Evolutionary conservation across 345 rosid species (phyloP).

Genomic region (Noccaea caerulescens): DNA sequence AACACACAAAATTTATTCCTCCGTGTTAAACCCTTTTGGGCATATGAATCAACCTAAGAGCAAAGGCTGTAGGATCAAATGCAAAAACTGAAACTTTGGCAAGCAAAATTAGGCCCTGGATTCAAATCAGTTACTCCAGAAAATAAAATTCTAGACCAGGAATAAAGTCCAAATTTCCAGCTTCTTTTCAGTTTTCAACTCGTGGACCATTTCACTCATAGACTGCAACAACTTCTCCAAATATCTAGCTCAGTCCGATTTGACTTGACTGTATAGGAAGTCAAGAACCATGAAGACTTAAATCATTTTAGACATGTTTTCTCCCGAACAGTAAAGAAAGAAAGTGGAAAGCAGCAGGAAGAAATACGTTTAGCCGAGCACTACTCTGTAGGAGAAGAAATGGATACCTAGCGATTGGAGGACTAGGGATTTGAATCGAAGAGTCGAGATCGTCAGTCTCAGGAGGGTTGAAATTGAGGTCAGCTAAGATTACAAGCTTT

Average conservation of each 20-base stretch:
- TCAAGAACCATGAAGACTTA: too few relatives aligned
- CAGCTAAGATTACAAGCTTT: slow-evolving; percentile 76
- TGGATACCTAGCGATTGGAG: slow-evolving; percentile 54
- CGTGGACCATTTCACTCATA: too few relatives aligned
- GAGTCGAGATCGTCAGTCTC: slow-evolving; percentile 61
- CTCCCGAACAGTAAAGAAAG: too few relatives aligned
- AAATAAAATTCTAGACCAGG: not conserved
- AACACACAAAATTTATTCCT: not conserved
- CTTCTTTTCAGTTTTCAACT: too few relatives aligned
- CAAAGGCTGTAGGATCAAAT: not conserved
- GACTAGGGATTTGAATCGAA: slow-evolving; percentile 43
- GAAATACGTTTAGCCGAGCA: not conserved
- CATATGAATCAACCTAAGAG: slow-evolving; percentile 13
- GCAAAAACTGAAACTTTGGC: not conserved
- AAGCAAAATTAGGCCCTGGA: not conserved
- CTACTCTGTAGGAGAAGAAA: not conserved
- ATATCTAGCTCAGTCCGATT: too few relatives aligned
- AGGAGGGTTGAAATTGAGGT: slow-evolving; percentile 91
- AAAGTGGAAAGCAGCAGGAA: not conserved
- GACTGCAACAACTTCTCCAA: too few relatives aligned
- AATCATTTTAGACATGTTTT: too few relatives aligned
- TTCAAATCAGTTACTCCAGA: not conserved
- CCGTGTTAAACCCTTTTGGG: not conserved
- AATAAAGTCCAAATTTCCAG: not conserved
- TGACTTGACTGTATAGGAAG: too few relatives aligned